phyloP scores from a whole-genome alignment of 352 stramenopile genomes.

The Phytophthora capsici region DNA sequence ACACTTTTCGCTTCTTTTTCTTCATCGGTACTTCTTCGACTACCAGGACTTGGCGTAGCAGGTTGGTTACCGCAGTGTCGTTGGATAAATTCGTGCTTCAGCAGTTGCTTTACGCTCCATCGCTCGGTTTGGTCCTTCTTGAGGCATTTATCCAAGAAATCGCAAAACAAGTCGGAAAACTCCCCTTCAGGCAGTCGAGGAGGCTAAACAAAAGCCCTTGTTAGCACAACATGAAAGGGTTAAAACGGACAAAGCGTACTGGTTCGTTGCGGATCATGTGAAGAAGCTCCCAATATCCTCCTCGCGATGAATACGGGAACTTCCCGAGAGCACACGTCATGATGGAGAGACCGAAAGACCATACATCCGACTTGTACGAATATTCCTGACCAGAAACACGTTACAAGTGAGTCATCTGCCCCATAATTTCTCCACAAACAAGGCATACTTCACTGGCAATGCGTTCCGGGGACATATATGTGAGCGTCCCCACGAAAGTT shows the following conservation, averaged over 20 bases:
- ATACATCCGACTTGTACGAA: conserved; percentile 90
- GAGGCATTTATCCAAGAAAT: conserved; percentile 85
- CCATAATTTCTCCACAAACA: too few relatives aligned
- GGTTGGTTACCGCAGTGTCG: conserved; percentile 41
- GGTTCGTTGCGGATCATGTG: conserved; percentile 89
- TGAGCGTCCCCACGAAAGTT: conserved; percentile 93
- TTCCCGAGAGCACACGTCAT: conserved; percentile 91
- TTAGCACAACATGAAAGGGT: neutral
- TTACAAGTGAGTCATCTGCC: neutral
- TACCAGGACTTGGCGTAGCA: conserved; percentile 14
- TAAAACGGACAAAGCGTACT: conserved; percentile 36
- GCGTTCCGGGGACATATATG: conserved; percentile 95
- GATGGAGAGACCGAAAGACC: conserved; percentile 87
- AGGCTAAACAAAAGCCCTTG: conserved; percentile 36
- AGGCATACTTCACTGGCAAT: conserved; percentile 82
- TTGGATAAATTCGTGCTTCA: conserved; percentile 74
- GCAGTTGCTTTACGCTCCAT: conserved; percentile 83
- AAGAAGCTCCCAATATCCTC: conserved; percentile 92
- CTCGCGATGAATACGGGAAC: conserved; percentile 87
- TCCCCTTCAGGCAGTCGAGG: conserved; percentile 68
- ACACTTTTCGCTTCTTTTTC: conserved; percentile 32
- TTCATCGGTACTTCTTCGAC: conserved; percentile 27
- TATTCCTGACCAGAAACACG: conserved; percentile 51
- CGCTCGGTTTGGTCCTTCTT: conserved; percentile 81
- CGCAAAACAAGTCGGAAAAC: conserved; percentile 77